Base-by-base conservation (phyloP, 192 early-diverging fungal genomes). In the Linnemannia elongata region DNA sequence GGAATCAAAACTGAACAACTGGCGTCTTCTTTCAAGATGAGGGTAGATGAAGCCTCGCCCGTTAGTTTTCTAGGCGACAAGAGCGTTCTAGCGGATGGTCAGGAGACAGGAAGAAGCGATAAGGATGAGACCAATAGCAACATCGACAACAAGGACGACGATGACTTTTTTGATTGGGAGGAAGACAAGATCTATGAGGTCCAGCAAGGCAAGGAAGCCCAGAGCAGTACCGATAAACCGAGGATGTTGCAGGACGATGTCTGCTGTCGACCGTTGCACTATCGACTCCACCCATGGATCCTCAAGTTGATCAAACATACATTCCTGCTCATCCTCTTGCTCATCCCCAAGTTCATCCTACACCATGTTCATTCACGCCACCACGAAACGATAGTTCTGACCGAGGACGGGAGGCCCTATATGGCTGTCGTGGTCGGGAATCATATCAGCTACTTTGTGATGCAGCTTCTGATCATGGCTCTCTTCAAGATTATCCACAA, bases 161-260 rank as follows among this genome's bases (percentile, higher is more conserved):
- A 85, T 39, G 69, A 74, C 38, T 77, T 76, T 47, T 85, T 85
- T 70, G 82, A 85, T 30, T 85, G 82, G 82, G 82, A 79, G 45
- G 82, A 79, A 24, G 66, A 85, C 33, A 79, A 85, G 38, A 66
- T 82, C 41, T 39, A 82, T 22, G 72, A 83, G n/a, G 57, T n/a
- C 6, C 57, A 75, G 17, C 41, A 55, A 3, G 69, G 36, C 4
- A 76, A 57, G 24, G 44, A 69, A 15, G 74, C 44, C 36, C 42
- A 42, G 30, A 54, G 27, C 38, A 24, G 27, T 49, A 38, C 6
- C 8, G 33, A 33, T 0, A 30, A 24, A 27, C 36, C 52, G 12
- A 20, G 27, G n/a, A 70, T 55, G 69, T 18, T 79, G 0, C 77
- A 79, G 33, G 72, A 68, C 52, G 82, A 85, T 33, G 54, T 85